Evolutionary conservation across 2,329 filamentous ascomycete species (phyloP).

Genomic region (Fusarium anguioides): DNA sequence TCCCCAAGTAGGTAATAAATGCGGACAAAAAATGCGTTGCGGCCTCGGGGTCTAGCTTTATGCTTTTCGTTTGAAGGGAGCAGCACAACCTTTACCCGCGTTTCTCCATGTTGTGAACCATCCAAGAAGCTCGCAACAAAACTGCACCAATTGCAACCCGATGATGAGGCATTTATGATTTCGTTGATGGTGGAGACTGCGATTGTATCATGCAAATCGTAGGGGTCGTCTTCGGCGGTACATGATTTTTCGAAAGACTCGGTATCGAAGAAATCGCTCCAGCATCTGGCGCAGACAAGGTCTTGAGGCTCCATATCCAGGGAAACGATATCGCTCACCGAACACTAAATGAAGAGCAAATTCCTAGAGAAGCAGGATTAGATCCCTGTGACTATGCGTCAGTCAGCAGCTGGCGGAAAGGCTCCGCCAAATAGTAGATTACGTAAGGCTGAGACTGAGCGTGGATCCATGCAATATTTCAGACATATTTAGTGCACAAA

Average conservation of each 20-base stretch:
- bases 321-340: no score
- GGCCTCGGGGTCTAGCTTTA: background rate
- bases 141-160: background rate
- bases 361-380: no score
- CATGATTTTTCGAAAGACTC: background rate
- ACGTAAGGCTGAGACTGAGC: no score
- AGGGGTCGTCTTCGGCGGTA: background rate
- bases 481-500: no score
- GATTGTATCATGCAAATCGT: no score
- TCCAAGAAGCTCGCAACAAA: background rate
- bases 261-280: background rate
- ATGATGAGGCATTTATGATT: background rate
- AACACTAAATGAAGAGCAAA: no score
- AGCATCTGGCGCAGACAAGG: background rate
- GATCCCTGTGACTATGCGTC: no score
- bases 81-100: background rate
- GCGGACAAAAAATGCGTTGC: background rate
- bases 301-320: background rate
- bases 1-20: no score
- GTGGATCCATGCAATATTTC: no score
- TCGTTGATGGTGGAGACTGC: background rate
- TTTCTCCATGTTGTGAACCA: background rate
- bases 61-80: background rate
- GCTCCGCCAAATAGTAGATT: no score
- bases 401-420: no score